A percentile compares a stretch with the other conserved stretches of the same genome.
These are phyloP conservation scores for Euphorbia peplus DNA, from an alignment of 345 rosid species.

Conservation along the genomic window DNA sequence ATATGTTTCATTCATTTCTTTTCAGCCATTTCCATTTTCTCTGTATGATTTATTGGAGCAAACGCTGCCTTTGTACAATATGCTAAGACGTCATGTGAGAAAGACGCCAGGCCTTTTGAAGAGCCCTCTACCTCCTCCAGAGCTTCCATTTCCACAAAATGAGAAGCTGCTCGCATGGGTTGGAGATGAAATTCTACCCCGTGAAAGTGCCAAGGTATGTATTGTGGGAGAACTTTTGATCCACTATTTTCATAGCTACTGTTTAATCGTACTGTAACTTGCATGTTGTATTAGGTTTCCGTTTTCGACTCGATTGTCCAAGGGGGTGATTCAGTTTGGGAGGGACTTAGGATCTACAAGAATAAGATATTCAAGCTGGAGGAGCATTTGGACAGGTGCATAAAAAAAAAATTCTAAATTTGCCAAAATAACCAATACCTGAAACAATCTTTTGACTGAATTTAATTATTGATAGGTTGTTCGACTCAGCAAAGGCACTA, in stretches of 20 bases:
- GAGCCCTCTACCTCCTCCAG: conserved; percentile 54
- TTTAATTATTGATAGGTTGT: conserved; percentile 45
- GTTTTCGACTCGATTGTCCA: conserved; percentile 88
- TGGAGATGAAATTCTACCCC: conserved; percentile 78
- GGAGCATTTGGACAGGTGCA: conserved; percentile 78
- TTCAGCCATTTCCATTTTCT: conserved; percentile 63
- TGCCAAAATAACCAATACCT: not conserved
- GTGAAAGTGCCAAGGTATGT: conserved; percentile 71
- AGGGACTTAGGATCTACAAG: conserved; percentile 74
- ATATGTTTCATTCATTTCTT: conserved; percentile 4
- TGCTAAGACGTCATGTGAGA: conserved; percentile 57
- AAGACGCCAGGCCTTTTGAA: conserved; percentile 38
- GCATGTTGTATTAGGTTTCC: conserved; percentile 53
- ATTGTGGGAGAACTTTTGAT: conserved; percentile 16
- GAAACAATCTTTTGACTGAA: conserved; percentile 5
- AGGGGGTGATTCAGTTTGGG: conserved; percentile 97
- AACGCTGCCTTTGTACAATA: conserved; percentile 74
- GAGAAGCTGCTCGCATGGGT: conserved; percentile 83
- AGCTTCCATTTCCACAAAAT: conserved; percentile 73
- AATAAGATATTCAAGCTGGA: conserved; percentile 85
- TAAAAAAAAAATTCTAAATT: no score
- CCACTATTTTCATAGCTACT: conserved; percentile 4
- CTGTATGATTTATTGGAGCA: conserved; percentile 70
- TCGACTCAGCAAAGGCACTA: conserved; percentile 87
- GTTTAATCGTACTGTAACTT: conserved; percentile 5